Base-by-base conservation (phyloP, 345 rosid species). In the Noccaea caerulescens region DNA sequence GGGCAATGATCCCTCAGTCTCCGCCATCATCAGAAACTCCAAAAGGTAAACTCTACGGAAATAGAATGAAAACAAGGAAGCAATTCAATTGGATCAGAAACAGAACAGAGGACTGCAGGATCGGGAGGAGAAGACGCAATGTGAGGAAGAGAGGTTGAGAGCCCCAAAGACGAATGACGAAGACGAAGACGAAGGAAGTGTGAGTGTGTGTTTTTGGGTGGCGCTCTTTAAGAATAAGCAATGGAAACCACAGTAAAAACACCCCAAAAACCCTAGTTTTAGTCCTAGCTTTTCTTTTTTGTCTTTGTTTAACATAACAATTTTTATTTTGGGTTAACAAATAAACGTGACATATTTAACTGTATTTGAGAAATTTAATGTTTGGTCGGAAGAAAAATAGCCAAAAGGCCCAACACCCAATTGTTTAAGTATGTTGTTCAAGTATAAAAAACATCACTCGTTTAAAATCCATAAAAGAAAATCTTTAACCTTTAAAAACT, bases 1-100 rank as follows among this genome's bases (percentile, higher is more conserved):
- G 55, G 75, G 36, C 42, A 58, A 42, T 71, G 80, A 65, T 70
- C 72, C 53, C 1, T 76, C 80, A 42, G 62, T 57, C 63, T 76
- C 76, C 72, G 76, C 68, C 80, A 71, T 76, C 37, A 41, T 71
- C 44, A 70, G 59, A 63, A 38, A 32, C 57, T 66, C 23, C 2
- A 2, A 1, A 38, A 58, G 51, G 37, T 18, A 49, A 63, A 39
- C 52, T 56, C 23, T 37, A 36, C 32, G 33, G 18, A 14, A 67
- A 12, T 1, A 39, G 55, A 58, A 56, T 43, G 3, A 43, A 60
- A 60, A 30, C 5, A 33, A 34, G 33, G 45, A 72, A 5, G 27
- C 61, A 41, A 51, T 67, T 34, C 43, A 36, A 36, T 52, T n/a
- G 43, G 63, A 68, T 52, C 41, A 25, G 37, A 33, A 58, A 16